phyloP scores from a whole-genome alignment of 78 protist genomes.

The Creolimax fragrantissima region DNA sequence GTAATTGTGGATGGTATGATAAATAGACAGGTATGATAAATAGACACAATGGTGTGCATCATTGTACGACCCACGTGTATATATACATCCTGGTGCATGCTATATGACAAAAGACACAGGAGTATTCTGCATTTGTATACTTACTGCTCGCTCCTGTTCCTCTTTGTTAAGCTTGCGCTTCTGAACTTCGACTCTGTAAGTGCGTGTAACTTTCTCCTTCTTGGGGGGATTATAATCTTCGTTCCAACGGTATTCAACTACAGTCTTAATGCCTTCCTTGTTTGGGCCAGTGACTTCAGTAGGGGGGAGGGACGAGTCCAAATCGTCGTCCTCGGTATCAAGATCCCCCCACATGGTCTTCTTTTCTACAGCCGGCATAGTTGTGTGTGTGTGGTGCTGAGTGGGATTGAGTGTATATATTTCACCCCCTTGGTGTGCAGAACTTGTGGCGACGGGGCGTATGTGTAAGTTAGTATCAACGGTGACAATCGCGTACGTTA shows the following conservation, averaged over 20 bases:
- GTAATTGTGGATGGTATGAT: too few relatives aligned
- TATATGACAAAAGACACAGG: too few relatives aligned
- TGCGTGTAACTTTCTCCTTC: background rate
- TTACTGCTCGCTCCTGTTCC: background rate
- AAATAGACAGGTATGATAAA: too few relatives aligned
- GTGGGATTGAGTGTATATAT: too few relatives aligned
- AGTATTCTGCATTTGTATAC: too few relatives aligned
- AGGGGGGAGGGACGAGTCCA: background rate
- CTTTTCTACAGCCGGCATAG: background rate
- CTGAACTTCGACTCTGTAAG: background rate
- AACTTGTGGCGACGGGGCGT: too few relatives aligned
- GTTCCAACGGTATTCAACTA: background rate
- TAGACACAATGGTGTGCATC: too few relatives aligned
- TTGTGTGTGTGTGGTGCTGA: too few relatives aligned
- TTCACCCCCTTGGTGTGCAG: too few relatives aligned
- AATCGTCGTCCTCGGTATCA: background rate
- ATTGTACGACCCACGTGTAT: too few relatives aligned
- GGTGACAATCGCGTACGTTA: too few relatives aligned
- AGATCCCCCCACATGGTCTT: slow-evolving; percentile 2
- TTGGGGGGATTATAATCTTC: background rate
- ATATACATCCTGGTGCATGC: background rate
- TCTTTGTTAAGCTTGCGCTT: background rate
- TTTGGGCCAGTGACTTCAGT: background rate
- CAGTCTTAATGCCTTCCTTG: background rate
- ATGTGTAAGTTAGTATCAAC: too few relatives aligned